phyloP scores from a whole-genome alignment of 2,329 filamentous ascomycete species.

The Ophiocordyceps camponoti-floridani region DNA sequence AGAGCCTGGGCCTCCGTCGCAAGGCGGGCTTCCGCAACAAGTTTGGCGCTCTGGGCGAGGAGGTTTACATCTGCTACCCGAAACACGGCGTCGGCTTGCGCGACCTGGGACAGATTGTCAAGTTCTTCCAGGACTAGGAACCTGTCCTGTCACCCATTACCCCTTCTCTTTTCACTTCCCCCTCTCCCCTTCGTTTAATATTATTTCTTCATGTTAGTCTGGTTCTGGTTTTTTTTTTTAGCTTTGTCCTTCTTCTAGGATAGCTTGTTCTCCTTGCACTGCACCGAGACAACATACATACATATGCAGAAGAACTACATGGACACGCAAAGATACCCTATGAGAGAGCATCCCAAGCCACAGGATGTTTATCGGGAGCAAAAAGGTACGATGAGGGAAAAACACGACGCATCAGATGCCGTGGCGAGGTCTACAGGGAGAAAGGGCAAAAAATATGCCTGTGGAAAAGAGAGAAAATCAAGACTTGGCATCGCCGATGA shows the following conservation, averaged over 20 bases:
- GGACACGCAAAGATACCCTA: no score
- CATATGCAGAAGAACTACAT: no score
- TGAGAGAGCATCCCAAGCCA: no score
- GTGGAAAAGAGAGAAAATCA: no score
- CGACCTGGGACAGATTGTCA: constrained; percentile 71
- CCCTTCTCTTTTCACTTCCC: neutral
- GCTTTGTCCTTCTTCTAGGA: neutral
- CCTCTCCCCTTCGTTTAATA: neutral
- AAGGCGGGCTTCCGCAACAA: constrained; percentile 87
- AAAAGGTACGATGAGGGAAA: no score
- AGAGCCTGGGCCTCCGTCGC: constrained; percentile 63
- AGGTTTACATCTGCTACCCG: constrained; percentile 80
- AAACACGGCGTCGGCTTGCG: constrained; percentile 67
- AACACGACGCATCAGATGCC: no score
- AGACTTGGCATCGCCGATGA: no score
- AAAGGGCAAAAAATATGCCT: no score
- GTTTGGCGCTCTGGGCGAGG: constrained; percentile 68
- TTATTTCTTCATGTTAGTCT: neutral
- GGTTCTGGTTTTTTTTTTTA: neutral
- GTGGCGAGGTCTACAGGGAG: no score
- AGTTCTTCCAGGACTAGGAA: constrained; percentile 59
- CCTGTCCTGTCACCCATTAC: neutral
- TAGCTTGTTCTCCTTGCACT: neutral
- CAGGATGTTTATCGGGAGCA: no score
- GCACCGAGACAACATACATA: no score